phyloP scores from a whole-genome alignment of 345 rosid genomes.

The Euphorbia tirucalli region DNA sequence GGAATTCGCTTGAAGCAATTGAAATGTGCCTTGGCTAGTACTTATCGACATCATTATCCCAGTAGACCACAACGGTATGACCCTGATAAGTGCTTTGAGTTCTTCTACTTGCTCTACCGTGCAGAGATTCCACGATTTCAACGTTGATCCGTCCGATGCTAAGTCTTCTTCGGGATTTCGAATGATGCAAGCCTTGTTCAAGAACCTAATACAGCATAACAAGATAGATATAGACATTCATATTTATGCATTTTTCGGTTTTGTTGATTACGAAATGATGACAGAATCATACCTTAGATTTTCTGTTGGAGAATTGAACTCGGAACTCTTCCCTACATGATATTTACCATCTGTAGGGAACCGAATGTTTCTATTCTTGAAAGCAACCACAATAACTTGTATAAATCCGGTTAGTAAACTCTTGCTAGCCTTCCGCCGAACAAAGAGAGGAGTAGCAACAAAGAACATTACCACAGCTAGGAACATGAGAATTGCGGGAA shows the following conservation, averaged over 20 bases:
- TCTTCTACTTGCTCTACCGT: conserved; percentile 60
- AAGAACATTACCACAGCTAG: conserved; percentile 43
- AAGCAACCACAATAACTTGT: conserved; percentile 46
- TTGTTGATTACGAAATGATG: background rate
- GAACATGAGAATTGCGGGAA: conserved; percentile 42
- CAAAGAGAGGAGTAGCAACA: conserved; percentile 44
- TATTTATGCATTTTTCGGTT: background rate
- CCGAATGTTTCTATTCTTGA: conserved; percentile 35
- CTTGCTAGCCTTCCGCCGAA: conserved; percentile 33
- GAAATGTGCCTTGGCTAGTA: conserved; percentile 40
- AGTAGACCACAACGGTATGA: conserved; percentile 54
- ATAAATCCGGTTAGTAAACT: conserved; percentile 43
- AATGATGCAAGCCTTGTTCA: conserved; percentile 54
- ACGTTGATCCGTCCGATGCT: conserved; percentile 28
- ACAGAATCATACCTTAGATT: conserved; percentile 6
- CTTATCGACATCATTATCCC: conserved; percentile 40
- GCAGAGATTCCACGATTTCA: conserved; percentile 51
- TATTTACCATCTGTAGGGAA: conserved; percentile 45
- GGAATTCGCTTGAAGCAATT: conserved; percentile 40
- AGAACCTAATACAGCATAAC: conserved; percentile 45
- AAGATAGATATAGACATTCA: conserved; percentile 11
- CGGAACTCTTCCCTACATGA: conserved; percentile 48
- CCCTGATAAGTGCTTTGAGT: conserved; percentile 46
- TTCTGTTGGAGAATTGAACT: conserved; percentile 41
- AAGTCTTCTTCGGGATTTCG: conserved; percentile 36